Percentiles rank a stretch among this genome's conserved stretches.
phyloP scores from a whole-genome alignment of 2,329 filamentous ascomycete genomes.

The Penicillium sp. region DNA sequence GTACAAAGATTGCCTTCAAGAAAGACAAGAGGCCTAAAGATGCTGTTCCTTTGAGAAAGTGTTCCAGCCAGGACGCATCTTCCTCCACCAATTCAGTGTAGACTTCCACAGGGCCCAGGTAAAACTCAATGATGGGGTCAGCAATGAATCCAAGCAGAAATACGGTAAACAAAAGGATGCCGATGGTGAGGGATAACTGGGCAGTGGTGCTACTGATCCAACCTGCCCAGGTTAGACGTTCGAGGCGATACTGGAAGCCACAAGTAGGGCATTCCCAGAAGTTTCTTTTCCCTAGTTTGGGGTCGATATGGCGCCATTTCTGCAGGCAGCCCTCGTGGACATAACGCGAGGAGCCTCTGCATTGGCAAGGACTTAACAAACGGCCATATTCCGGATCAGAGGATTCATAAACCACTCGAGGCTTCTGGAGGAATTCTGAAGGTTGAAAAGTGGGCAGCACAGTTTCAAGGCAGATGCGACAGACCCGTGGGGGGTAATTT shows the following conservation, averaged over 20 bases:
- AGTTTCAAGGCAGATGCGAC: slow-evolving; percentile 83
- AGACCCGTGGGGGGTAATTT: slow-evolving; percentile 69
- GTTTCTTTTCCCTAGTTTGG: slow-evolving; percentile 60
- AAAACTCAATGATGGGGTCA: slow-evolving; percentile 86
- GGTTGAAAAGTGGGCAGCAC: slow-evolving; percentile 59
- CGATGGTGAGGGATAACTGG: slow-evolving; percentile 66
- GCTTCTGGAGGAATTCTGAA: slow-evolving; percentile 55
- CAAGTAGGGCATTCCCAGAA: slow-evolving; percentile 89
- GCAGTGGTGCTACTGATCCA: slow-evolving; percentile 64
- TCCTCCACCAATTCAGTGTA: slow-evolving; percentile 45
- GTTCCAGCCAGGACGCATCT: slow-evolving; percentile 67
- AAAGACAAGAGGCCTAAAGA: slow-evolving; percentile 84
- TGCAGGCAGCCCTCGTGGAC: slow-evolving; percentile 89
- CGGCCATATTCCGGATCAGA: slow-evolving; percentile 70
- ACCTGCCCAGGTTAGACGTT: slow-evolving; percentile 70
- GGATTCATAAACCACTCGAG: slow-evolving; percentile 66
- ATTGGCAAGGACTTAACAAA: slow-evolving; percentile 84
- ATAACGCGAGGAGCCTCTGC: slow-evolving; percentile 88
- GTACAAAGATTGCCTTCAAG: slow-evolving; percentile 69
- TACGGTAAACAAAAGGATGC: slow-evolving; percentile 66
- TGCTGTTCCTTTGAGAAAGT: slow-evolving; percentile 87
- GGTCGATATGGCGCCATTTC: slow-evolving; percentile 73
- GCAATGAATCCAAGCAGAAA: slow-evolving; percentile 88
- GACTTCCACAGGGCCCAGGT: slow-evolving; percentile 71
- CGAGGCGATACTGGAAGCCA: slow-evolving; percentile 73